phyloP scores from a whole-genome alignment of 495 filamentous ascomycete species.

The Bryoglossum gracile region DNA sequence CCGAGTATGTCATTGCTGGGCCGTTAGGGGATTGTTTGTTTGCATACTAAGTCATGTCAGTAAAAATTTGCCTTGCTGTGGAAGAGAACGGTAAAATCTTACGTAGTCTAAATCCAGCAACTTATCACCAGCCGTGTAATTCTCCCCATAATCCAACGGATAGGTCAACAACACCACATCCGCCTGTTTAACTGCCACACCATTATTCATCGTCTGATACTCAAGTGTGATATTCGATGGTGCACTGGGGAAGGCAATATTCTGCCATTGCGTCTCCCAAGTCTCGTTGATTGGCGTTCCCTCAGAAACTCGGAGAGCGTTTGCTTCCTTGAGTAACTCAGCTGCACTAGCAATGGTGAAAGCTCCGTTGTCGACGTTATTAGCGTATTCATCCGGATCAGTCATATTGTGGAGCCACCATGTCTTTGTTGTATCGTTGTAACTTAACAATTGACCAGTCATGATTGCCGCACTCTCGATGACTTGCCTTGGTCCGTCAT shows the following conservation, averaged over 20 bases:
- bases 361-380: constrained; percentile 61
- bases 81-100: neutral
- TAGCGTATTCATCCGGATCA: constrained; percentile 50
- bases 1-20: constrained; percentile 55
- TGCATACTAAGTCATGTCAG: constrained; percentile 36
- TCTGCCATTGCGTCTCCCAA: constrained; percentile 29
- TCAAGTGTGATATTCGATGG: constrained; percentile 58
- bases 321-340: constrained; percentile 16
- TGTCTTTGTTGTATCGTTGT: constrained; percentile 36
- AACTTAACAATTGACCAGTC: constrained; percentile 35
- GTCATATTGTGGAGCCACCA: constrained; percentile 61
- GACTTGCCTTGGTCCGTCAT: constrained; percentile 38
- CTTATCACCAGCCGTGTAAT: constrained; percentile 44
- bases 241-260: constrained; percentile 31
- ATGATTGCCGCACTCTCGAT: constrained; percentile 41
- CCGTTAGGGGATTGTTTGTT: constrained; percentile 48
- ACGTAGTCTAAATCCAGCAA: constrained; percentile 48
- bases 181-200: constrained; percentile 51
- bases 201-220: constrained; percentile 52
- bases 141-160: constrained; percentile 43
- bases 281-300: constrained; percentile 28
- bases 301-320: constrained; percentile 10
- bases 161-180: constrained; percentile 52
- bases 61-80: no score
- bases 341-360: constrained; percentile 54